These are phyloP conservation scores for Scopulariopsis brevicaulis DNA, from an alignment of 2,329 filamentous ascomycete genomes.

Conservation along the genomic window DNA sequence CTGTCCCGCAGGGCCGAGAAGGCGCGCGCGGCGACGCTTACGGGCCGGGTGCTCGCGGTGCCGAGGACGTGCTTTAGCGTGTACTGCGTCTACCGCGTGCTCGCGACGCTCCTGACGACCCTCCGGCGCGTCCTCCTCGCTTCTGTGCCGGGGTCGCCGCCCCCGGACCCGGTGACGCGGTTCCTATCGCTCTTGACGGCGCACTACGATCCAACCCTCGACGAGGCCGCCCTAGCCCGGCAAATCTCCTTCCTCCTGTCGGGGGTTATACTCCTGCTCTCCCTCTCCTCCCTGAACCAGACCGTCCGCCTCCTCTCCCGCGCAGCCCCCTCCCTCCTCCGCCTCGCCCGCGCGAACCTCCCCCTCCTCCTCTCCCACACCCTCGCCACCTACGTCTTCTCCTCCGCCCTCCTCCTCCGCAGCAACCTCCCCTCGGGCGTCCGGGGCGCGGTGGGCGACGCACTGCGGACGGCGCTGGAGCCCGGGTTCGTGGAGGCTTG, in stretches of 20 bases:
- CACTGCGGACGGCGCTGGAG: slow-evolving; percentile 57
- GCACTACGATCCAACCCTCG: slow-evolving; percentile 74
- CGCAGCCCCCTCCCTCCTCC: slow-evolving; percentile 59
- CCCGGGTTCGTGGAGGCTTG: slow-evolving; percentile 51
- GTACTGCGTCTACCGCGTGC: slow-evolving; percentile 78
- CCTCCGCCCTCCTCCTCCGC: slow-evolving; percentile 62
- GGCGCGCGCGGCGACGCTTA: slow-evolving; percentile 52
- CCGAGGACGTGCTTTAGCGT: slow-evolving; percentile 60
- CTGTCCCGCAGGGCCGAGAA: slow-evolving; percentile 50
- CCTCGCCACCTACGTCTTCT: slow-evolving; percentile 76
- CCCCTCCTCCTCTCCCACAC: slow-evolving; percentile 73
- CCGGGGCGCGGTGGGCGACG: slow-evolving; percentile 65
- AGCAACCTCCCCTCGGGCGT: slow-evolving; percentile 71
- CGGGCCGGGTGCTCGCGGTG: slow-evolving; percentile 52
- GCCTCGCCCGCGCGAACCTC: slow-evolving; percentile 65
- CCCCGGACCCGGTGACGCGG: slow-evolving; percentile 71
- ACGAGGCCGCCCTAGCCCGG: slow-evolving; percentile 77
- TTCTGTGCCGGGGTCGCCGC: slow-evolving; percentile 40
- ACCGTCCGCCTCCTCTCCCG: slow-evolving; percentile 73
- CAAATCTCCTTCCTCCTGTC: slow-evolving; percentile 77
- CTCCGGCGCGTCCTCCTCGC: slow-evolving; percentile 37
- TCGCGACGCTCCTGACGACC: slow-evolving; percentile 58
- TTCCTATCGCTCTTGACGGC: slow-evolving; percentile 69
- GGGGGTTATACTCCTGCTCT: slow-evolving; percentile 71
- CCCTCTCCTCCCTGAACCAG: slow-evolving; percentile 74